Conservation (phyloP, 805 yeast species). For the Teunomyces barrocoloradensis region DNA sequence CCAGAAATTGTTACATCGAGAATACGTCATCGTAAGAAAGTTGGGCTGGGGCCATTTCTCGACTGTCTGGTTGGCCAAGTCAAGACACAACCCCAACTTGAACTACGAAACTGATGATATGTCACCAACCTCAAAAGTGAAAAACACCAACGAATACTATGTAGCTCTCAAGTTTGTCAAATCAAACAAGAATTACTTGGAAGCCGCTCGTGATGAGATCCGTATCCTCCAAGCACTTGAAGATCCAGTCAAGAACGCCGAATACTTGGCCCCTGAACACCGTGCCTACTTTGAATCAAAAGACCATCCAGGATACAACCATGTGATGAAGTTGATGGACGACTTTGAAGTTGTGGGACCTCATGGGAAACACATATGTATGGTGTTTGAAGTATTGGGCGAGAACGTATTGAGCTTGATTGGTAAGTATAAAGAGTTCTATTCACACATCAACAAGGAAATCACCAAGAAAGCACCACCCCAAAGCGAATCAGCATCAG, state of each 20-base stretch:
- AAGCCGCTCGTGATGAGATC: conserved; percentile 67
- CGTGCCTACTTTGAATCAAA: background rate
- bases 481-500: background rate
- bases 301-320: conserved; percentile 19
- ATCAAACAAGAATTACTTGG: conserved; percentile 50
- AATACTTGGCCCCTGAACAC: conserved; percentile 6
- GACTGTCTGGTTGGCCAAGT: conserved; percentile 64
- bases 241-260: conserved; percentile 16
- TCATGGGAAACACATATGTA: conserved; percentile 61
- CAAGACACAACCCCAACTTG: conserved; percentile 14
- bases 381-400: conserved; percentile 66
- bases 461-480: conserved; percentile 2
- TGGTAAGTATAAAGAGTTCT: conserved; percentile 44
- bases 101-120: background rate
- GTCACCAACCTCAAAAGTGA: background rate
- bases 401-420: conserved; percentile 55
- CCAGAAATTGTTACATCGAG: conserved; percentile 30
- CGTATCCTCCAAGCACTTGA: conserved; percentile 41
- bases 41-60: conserved; percentile 74
- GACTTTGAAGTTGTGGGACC: conserved; percentile 58
- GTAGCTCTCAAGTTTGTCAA: conserved; percentile 65
- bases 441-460: conserved; percentile 23
- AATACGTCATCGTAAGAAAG: conserved; percentile 50
- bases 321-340: conserved; percentile 53
- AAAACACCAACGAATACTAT: conserved; percentile 33